Conservation (phyloP, 139 green algal species). For the Ostreobium quekettii region DNA sequence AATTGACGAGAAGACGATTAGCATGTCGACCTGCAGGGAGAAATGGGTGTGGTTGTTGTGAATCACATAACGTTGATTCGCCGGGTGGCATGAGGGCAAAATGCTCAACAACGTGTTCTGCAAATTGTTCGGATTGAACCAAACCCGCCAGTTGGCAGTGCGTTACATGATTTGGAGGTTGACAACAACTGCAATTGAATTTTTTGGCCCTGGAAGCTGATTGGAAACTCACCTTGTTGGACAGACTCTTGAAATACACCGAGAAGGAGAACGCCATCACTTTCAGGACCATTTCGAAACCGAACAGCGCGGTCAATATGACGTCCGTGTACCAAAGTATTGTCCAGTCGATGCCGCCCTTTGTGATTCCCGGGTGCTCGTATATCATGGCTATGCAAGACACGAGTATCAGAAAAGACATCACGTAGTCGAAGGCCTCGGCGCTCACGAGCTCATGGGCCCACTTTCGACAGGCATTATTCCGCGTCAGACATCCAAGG, state of each 20-base stretch:
- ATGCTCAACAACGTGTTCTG: no score
- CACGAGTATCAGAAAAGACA: constrained; percentile 57
- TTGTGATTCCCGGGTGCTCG: constrained; percentile 44
- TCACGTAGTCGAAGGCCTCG: constrained; percentile 51
- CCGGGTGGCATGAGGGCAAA: no score
- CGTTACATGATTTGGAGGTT: no score
- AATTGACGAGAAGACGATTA: constrained; percentile 51
- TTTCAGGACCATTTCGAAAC: constrained; percentile 59
- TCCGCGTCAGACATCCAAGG: not conserved
- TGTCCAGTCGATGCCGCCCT: constrained; percentile 18
- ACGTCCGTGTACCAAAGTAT: constrained; percentile 31
- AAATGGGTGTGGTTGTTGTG: no score
- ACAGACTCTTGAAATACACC: constrained; percentile 50
- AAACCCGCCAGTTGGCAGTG: no score
- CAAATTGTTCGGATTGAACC: no score
- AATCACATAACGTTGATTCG: no score
- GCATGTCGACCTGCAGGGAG: constrained; percentile 51
- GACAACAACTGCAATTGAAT: no score
- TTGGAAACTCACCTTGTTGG: constrained; percentile 40
- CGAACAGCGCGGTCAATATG: constrained; percentile 51
- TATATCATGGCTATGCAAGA: constrained; percentile 59
- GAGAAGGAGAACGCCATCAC: constrained; percentile 58
- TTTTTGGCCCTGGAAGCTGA: no score
- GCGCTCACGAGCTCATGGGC: constrained; percentile 27
- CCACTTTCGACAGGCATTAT: constrained; percentile 35